Conservation (phyloP, 2,329 filamentous ascomycete species). For the Aspergillus nomiae region DNA sequence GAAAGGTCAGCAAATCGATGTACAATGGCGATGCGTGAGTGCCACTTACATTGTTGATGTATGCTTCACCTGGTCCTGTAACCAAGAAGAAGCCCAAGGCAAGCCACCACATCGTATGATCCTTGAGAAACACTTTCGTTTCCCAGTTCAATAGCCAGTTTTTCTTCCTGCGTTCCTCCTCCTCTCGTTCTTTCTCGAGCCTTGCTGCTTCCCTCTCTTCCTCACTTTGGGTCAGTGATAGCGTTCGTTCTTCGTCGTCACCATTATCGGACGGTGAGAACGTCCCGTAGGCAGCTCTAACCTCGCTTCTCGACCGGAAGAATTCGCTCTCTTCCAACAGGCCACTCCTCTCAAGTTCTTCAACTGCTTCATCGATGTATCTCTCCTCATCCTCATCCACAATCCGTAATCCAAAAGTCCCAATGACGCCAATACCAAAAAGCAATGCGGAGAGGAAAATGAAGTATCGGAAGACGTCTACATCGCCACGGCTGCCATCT, state of each 20-base stretch:
- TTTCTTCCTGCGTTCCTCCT: constrained; percentile 72
- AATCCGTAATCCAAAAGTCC: constrained; percentile 72
- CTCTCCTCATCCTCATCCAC: constrained; percentile 76
- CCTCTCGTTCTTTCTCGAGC: constrained; percentile 48
- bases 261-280: constrained; percentile 43
- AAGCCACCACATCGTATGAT: constrained; percentile 95
- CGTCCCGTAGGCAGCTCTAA: constrained; percentile 49
- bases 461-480: constrained; percentile 84
- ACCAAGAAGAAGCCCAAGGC: constrained; percentile 89
- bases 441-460: constrained; percentile 78
- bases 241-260: constrained; percentile 41
- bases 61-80: constrained; percentile 92
- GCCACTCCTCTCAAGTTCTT: constrained; percentile 87
- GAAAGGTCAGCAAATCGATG: not conserved
- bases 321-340: constrained; percentile 71
- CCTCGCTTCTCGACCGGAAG: constrained; percentile 58
- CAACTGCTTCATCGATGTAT: constrained; percentile 85
- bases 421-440: constrained; percentile 69
- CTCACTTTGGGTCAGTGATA: constrained; percentile 28
- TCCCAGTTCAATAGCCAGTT: constrained; percentile 89
- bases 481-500: constrained; percentile 59
- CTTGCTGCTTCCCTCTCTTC: constrained; percentile 27
- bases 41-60: constrained; percentile 77
- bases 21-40: not conserved
- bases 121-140: constrained; percentile 78